Base-by-base conservation (phyloP, 2,329 filamentous ascomycete genomes). In the Madurella fahalii region DNA sequence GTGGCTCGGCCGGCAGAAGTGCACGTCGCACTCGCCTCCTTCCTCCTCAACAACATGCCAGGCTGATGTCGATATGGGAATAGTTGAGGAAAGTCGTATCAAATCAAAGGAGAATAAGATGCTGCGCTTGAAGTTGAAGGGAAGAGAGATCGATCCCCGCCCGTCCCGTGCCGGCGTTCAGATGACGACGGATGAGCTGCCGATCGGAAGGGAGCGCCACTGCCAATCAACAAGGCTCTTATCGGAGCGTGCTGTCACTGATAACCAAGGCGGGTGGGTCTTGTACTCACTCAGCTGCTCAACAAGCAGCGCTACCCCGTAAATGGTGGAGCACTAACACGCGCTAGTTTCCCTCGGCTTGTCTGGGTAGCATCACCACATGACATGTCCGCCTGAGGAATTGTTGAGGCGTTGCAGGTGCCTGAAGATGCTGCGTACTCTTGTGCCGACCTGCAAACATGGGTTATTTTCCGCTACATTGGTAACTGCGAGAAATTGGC, bases 1-100 rank as follows among this genome's bases (percentile, higher is more conserved):
- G 85, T 86, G 62, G 87, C 80, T 72, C 80, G 81, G 70, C 78
- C 78, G 52, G 80, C 74, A 64, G 85, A 87, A 62, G 69, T 72
- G 72, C 79, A 83, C 53, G 58, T 61, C 53, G 58, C 55, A 62
- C 64, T 63, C 32, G 58, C 54, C 50, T 62, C 62, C 61, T 54
- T 63, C 59, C 63, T 61, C 54, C 61, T 59, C 46, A 60, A 59
- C 37, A 63, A 64, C 69, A 70, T 71, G 57, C 52, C 46, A 49
- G 40, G 51, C 49, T 30, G 40, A 40, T 40, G 32, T 20, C 34
- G 13, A 44, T 52, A 15, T 11, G 9, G 12, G 20, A 17, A 37
- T 39, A 18, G 17, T 32, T 9, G 41, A 41, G 37, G 16, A 34
- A 46, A 49, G 20, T 2, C 37, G 40, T 31, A 20, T 30, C 34